These are phyloP conservation scores for Talaromyces sp. DNA, from an alignment of 2,329 filamentous ascomycete genomes.

Conservation along the genomic window DNA sequence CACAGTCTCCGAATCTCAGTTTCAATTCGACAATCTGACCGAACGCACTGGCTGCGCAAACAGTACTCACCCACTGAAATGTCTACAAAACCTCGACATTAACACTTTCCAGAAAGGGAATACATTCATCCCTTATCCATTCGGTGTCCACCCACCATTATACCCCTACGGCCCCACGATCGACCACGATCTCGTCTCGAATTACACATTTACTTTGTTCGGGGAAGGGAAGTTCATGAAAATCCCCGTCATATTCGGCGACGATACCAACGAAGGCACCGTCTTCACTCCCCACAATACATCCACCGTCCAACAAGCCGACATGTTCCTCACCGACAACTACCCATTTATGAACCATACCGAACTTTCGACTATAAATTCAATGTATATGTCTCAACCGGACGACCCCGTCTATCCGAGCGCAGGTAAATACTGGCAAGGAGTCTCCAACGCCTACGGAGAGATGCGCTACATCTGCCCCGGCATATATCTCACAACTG, in stretches of 20 bases:
- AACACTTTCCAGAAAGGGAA: conserved; percentile 44
- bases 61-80: conserved; percentile 41
- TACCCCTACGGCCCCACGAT: conserved; percentile 51
- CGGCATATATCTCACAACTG: conserved; percentile 50
- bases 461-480: conserved; percentile 64
- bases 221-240: conserved; percentile 46
- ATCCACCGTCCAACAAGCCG: conserved; percentile 44
- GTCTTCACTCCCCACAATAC: conserved; percentile 52
- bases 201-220: conserved; percentile 48
- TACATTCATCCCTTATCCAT: conserved; percentile 43
- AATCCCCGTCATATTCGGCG: conserved; percentile 53
- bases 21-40: conserved; percentile 49
- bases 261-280: conserved; percentile 62
- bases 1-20: conserved; percentile 47
- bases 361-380: conserved; percentile 51
- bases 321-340: conserved; percentile 54
- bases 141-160: conserved; percentile 39
- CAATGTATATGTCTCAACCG: conserved; percentile 51
- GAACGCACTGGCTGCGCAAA: conserved; percentile 45
- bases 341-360: conserved; percentile 51
- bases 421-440: conserved; percentile 54
- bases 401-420: conserved; percentile 41
- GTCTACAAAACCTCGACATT: conserved; percentile 45
- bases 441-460: conserved; percentile 55
- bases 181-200: conserved; percentile 48